Conservation (phyloP, 176 grass and related monocot species). For the Carex scoparia region DNA sequence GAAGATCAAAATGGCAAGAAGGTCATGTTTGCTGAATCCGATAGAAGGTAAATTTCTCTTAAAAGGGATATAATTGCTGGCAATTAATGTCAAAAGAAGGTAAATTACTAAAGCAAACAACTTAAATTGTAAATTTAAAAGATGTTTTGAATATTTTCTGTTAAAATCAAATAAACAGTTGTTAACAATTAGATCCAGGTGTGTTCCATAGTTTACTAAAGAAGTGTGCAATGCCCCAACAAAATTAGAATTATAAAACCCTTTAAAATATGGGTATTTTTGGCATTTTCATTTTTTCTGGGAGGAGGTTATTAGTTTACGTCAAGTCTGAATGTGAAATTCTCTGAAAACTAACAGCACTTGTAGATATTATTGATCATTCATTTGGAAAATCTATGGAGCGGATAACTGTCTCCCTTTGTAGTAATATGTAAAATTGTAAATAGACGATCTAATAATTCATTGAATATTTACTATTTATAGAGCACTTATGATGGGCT, state of each 20-base stretch:
- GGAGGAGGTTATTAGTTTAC: neutral
- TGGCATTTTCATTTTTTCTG: neutral
- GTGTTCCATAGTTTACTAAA: neutral
- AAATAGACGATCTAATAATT: neutral
- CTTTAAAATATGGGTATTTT: neutral
- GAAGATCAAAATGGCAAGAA: constrained; percentile 94
- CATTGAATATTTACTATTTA: constrained; percentile 12
- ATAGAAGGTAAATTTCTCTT: constrained; percentile 55
- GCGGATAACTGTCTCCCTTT: too few relatives aligned
- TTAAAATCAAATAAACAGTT: too few relatives aligned
- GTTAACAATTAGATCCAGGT: neutral
- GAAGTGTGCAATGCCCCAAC: neutral
- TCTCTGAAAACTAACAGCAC: neutral
- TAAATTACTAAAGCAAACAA: constrained; percentile 15
- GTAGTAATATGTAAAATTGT: too few relatives aligned
- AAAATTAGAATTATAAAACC: neutral
- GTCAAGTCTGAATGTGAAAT: neutral
- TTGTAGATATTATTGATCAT: neutral
- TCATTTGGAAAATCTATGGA: neutral
- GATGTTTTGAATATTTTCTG: neutral
- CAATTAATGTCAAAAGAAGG: constrained; percentile 26
- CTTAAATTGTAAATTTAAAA: neutral
- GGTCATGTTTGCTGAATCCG: constrained; percentile 73
- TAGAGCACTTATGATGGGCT: constrained; percentile 80
- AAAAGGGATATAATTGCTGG: neutral